Base-by-base conservation (phyloP, 2,329 filamentous ascomycete species). In the Diaporthe ilicicola region DNA sequence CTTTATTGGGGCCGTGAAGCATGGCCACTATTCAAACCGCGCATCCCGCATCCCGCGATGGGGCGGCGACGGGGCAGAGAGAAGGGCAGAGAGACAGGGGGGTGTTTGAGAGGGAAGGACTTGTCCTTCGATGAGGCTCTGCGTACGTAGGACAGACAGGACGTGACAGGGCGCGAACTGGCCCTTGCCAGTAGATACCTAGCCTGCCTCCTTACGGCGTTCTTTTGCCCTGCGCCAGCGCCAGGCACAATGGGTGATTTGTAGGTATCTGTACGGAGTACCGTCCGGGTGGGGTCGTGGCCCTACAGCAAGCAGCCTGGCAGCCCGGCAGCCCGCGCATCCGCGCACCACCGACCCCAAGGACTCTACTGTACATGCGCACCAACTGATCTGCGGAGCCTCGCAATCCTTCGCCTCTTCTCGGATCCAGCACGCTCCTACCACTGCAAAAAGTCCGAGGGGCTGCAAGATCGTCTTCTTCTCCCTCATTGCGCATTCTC, bases 321-420 rank as follows among this genome's bases (percentile, higher is more conserved):
- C n/a, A n/a, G n/a, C 8, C 34, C 19, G 15, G 17, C 56, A 46
- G 56, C 24, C 27, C 59, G 59, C 59, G 22, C 44, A 50, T 37
- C 59, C 59, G 59, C 59, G 59, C 59, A 64, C 29, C n/a, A n/a
- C 59, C 59, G 44, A 50, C 34, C 59, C 59, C 42, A 22, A n/a
- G 29, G 27, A 7, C 34, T 24, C 59, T 62, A 24, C 44, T 62
- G 59, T n/a, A 13, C 29, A 37, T n/a, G n/a, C n/a, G n/a, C n/a
- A n/a, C n/a, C 59, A 64, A 64, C 13, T 34, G 59, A 64, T 64
- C 59, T 64, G 59, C 59, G 59, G 59, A 64, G 44, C 59, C 59
- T 64, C 24, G n/a, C 44, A 29, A 64, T 64, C 59, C 59, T 64
- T 50, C 59, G 59, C 29, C 44, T n/a, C n/a, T 29, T 27, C 59